Conservation (phyloP, 768 basidiomycete species). For the Leucosporidium creatinivorum region DNA sequence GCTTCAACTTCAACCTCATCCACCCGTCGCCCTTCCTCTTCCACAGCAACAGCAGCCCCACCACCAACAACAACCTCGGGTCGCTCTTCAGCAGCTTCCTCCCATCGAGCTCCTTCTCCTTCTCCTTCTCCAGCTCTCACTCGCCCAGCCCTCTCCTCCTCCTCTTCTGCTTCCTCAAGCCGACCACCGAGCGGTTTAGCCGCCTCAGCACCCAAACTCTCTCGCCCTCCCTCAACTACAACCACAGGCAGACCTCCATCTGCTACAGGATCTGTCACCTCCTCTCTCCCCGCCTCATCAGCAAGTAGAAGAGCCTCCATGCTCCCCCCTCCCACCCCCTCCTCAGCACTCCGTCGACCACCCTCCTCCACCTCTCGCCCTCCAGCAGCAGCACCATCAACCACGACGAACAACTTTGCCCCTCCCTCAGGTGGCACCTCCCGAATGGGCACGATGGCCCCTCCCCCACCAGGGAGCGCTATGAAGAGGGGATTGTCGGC, state of each 20-base stretch:
- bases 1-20: no score
- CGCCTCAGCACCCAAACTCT: no score
- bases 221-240: no score
- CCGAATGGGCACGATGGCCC: not conserved
- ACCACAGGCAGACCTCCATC: slow-evolving; percentile 41
- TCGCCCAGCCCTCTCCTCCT: no score
- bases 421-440: not conserved
- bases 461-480: not conserved
- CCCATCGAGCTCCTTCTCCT: not conserved
- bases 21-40: not conserved
- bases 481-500: not conserved
- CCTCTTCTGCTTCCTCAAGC: not conserved
- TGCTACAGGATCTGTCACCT: slow-evolving; percentile 50
- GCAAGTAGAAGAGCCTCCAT: not conserved
- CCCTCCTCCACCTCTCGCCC: no score
- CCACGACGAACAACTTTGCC: not conserved
- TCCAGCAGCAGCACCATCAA: no score
- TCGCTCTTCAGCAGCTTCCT: slow-evolving; percentile 41
- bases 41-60: no score
- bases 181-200: no score
- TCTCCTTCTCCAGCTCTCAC: no score
- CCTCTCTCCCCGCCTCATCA: slow-evolving; percentile 9
- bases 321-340: slow-evolving; percentile 4
- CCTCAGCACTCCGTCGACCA: slow-evolving; percentile 9
- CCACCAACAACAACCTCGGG: slow-evolving; percentile 46